phyloP scores from a whole-genome alignment of 1,284 basidiomycete species.

The Thecaphora thlaspeos region DNA sequence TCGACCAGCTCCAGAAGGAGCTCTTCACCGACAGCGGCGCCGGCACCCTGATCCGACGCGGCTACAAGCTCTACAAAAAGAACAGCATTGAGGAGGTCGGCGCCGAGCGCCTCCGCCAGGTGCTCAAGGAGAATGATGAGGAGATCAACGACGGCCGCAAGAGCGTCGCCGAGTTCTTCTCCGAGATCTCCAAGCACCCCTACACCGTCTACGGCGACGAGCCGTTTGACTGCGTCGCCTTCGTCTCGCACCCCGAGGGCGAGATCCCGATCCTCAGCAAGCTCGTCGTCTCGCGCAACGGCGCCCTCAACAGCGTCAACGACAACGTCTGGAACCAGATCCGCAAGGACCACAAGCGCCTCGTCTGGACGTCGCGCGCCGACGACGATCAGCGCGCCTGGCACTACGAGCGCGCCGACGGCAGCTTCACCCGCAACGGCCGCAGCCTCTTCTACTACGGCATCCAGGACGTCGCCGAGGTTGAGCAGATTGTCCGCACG shows the following conservation, averaged over 20 bases:
- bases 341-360: constrained; percentile 86
- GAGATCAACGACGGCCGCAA: constrained; percentile 81
- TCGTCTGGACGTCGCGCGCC: constrained; percentile 94
- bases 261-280: constrained; percentile 90
- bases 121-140: constrained; percentile 80
- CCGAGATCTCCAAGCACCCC: constrained; percentile 67
- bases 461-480: constrained; percentile 84
- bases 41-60: constrained; percentile 93
- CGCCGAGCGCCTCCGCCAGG: constrained; percentile 72
- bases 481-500: constrained; percentile 71
- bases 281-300: constrained; percentile 81
- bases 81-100: constrained; percentile 78
- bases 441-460: constrained; percentile 96
- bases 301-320: constrained; percentile 87
- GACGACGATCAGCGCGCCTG: constrained; percentile 94
- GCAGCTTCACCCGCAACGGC: constrained; percentile 92
- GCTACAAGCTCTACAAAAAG: constrained; percentile 95
- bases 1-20: constrained; percentile 91
- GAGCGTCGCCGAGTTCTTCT: constrained; percentile 85
- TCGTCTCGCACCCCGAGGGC: constrained; percentile 86
- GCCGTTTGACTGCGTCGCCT: constrained; percentile 89
- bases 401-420: constrained; percentile 98
- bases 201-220: constrained; percentile 98
- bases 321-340: constrained; percentile 97
- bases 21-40: constrained; percentile 98